Evolutionary conservation across 1,284 basidiomycete genomes (phyloP).

Genomic region (Boletus subluridellus): DNA sequence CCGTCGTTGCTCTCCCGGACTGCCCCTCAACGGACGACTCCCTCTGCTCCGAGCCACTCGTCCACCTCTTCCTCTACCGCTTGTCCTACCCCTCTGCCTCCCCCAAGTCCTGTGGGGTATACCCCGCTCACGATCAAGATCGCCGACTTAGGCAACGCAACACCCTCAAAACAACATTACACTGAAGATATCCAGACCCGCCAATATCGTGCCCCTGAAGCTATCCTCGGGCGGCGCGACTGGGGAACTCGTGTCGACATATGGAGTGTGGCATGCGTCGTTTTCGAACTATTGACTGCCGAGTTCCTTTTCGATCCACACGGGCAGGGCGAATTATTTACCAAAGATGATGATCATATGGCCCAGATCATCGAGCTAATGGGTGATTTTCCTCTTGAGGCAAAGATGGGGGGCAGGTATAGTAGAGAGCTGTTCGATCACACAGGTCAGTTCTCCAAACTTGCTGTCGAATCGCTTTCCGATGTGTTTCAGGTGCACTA

Average conservation of each 20-base stretch:
- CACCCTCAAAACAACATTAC: conserved; percentile 77
- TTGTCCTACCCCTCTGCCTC: conserved; percentile 27
- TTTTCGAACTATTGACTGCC: conserved; percentile 82
- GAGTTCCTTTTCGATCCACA: conserved; percentile 90
- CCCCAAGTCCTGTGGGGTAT: conserved; percentile 21
- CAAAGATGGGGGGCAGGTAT: conserved; percentile 82
- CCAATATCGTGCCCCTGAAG: conserved; percentile 89
- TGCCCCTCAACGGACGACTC: conserved; percentile 41
- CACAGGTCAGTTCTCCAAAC: conserved; percentile 46
- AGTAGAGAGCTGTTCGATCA: conserved; percentile 83
- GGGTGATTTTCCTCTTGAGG: conserved; percentile 64
- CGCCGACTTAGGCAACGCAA: conserved; percentile 86
- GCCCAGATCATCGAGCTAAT: conserved; percentile 89
- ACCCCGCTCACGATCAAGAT: conserved; percentile 82
- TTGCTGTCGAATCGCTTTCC: not conserved
- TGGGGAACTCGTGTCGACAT: conserved; percentile 86
- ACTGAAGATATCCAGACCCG: conserved; percentile 94
- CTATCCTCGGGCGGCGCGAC: conserved; percentile 81
- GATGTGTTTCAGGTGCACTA: conserved; percentile 46
- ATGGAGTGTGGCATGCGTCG: conserved; percentile 86
- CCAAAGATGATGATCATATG: conserved; percentile 93
- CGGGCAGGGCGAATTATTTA: conserved; percentile 75
- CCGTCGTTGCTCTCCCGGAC: conserved; percentile 70
- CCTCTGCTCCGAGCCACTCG: conserved; percentile 28
- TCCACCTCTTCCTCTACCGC: conserved; percentile 27